Base-by-base conservation (phyloP, 1,284 basidiomycete genomes). In the Puccinia coronata region DNA sequence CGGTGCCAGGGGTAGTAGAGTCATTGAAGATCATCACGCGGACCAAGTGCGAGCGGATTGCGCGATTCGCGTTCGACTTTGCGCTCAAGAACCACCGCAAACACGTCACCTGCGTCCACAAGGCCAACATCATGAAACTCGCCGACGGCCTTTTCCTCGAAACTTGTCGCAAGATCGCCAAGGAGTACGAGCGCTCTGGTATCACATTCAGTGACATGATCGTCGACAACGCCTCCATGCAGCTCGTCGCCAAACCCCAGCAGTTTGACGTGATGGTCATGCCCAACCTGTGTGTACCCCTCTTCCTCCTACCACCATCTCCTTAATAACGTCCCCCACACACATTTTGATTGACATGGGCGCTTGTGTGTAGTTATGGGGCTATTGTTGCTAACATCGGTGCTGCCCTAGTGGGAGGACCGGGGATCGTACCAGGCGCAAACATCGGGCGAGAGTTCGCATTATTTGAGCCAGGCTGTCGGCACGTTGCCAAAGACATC, bases 81-180 rank as follows among this genome's bases (percentile, higher is more conserved):
- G 97, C 97, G 70, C 89, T 98, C 86, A 98, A 98, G 90, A 99
- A 99, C 89, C 91, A 93, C 88, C 92, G 96, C 88, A 85, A 96
- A 94, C 98, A 96, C 92, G 97, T 99, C 84, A 99, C 97, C 80
- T 98, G 96, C 87, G 96, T 99, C 72, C 97, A 99, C 92, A 99
- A 99, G 89, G 97, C 97, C 86, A 99, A 99, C 90, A 99, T 99
- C 89, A 99, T 99, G 97, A 99, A 99, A 88, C 92, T 99, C 85
- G 96, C 96, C 87, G 97, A 99, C 86, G 97, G 97, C 88, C 91
- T 99, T 71, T 99, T 99, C 92, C 90, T 99, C 85, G 97, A 96
- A 88, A 98, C 96, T 41, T 99, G 98, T 92, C 93, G 95, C 85
- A 90, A 91, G 83, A 91, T 99, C 82, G 97, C 96, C 53, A 94